A percentile compares a stretch with the other conserved stretches of the same genome.
These are phyloP conservation scores for Corymbia maculata DNA, from an alignment of 345 rosid species.

Conservation along the genomic window DNA sequence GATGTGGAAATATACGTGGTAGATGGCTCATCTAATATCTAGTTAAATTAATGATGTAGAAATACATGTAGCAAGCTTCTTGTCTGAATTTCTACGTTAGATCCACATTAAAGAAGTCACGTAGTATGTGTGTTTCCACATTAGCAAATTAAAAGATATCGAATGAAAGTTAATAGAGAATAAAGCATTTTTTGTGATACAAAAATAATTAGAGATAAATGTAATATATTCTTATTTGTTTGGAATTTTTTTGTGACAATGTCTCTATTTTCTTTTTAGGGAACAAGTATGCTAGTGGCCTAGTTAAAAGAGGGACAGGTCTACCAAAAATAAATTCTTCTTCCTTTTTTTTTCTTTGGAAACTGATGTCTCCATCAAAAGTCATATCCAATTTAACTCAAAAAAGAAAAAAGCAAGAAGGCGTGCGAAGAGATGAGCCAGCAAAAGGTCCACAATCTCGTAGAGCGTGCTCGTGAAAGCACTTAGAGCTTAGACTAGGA, in stretches of 20 bases:
- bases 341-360: not conserved
- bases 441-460: not conserved
- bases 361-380: not conserved
- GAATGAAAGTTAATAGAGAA: not conserved
- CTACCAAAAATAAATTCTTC: not conserved
- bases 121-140: not conserved
- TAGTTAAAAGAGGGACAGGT: not conserved
- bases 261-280: not conserved
- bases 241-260: not conserved
- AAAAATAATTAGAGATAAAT: not conserved
- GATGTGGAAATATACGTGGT: not conserved
- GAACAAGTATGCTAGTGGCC: not conserved
- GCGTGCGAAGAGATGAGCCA: not conserved
- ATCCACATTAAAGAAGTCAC: accelerated
- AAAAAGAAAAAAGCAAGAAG: not conserved
- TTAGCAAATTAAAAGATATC: not conserved
- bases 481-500: not conserved
- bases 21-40: not conserved
- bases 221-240: accelerated
- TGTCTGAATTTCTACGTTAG: not conserved
- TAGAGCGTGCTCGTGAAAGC: not conserved
- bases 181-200: not conserved
- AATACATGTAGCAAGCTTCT: accelerated
- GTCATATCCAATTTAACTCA: not conserved
- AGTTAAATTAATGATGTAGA: not conserved